phyloP scores from a whole-genome alignment of 495 filamentous ascomycete genomes.

The Penicillium manginii region DNA sequence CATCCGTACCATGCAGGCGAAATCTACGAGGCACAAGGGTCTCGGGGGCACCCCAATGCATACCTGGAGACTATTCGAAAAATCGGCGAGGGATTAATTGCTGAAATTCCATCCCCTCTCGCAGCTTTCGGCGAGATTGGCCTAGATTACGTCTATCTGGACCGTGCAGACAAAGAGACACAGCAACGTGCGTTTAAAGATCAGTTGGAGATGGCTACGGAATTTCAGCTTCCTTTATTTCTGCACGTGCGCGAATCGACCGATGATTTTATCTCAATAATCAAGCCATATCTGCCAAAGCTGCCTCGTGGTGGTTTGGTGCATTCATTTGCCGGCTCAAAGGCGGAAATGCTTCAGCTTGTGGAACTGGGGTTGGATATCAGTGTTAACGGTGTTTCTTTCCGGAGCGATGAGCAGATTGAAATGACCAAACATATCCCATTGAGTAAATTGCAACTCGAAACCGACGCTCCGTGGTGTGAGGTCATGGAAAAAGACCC shows the following conservation, averaged over 20 bases:
- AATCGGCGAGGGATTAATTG: constrained; percentile 17
- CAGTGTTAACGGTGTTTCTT: constrained; percentile 37
- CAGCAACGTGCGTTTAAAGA: constrained; percentile 34
- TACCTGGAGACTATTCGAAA: constrained; percentile 17
- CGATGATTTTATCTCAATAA: constrained; percentile 33
- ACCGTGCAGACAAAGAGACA: constrained; percentile 31
- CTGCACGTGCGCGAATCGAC: constrained; percentile 34
- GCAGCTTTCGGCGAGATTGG: constrained; percentile 39
- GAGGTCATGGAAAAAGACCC: constrained; percentile 28
- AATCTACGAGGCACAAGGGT: constrained; percentile 22
- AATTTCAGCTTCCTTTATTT: constrained; percentile 32
- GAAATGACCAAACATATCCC: constrained; percentile 36
- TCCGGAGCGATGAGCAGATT: constrained; percentile 29
- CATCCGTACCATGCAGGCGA: constrained; percentile 35
- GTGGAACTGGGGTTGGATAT: constrained; percentile 33
- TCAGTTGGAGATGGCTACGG: constrained; percentile 29
- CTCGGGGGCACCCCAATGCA: neutral
- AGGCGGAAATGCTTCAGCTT: constrained; percentile 31
- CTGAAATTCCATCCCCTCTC: constrained; percentile 20
- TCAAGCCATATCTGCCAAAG: constrained; percentile 23
- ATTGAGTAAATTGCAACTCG: constrained; percentile 32
- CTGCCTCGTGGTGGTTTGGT: constrained; percentile 31
- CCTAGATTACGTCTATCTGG: constrained; percentile 36
- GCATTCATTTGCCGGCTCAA: constrained; percentile 37
- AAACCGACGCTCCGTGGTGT: constrained; percentile 42